Evolutionary conservation across 2,329 filamentous ascomycete species (phyloP), one percentile per base, ranked within the genome.

Genomic region (Ophiostoma piceae): DNA sequence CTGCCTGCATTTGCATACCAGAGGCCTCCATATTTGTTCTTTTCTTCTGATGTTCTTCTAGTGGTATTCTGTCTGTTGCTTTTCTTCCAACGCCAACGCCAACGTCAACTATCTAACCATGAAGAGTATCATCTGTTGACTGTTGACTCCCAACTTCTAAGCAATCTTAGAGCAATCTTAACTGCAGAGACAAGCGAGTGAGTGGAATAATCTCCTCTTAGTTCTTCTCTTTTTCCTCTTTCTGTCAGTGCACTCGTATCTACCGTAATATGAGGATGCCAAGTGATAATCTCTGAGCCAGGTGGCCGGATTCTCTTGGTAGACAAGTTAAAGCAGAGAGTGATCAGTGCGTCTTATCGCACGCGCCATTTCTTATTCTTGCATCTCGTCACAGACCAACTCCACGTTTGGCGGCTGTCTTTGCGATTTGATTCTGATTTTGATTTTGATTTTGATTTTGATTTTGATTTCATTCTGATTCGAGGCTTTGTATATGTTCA

Each of bases 361-460:
- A 57, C 51, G 51, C 51, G 51, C 51, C 51, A 14, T 57, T 26
- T 26, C 51, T 57, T 57, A 26, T 57, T 57, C n/a, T 11, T 11
- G 51, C 51, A 57, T 57, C 51, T 22, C 51, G 22, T 57, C 51
- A 57, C 22, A 57, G 51, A 26, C 51, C 51, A 57, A 26, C 51
- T 57, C n/a, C 16, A 11, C 51, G 4, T 57, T 26, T 57, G 26
- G 43, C 43, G 43, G 14, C 43, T 47, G 5, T 43, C 41, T 43
- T 43, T 43, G 26, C 26, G 12, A 43, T 5, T 43, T 19, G 3
- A 14, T 14, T 43, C 14, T 43, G 5, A 43, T 43, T 37, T 9
- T 37, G 26, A 29, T 29, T 29, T 29, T 29, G 26, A 29, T 29
- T 29, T 29, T 29, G 26, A 29, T 29, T 29, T 29, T 29, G 26